A percentile compares a stretch with the other conserved stretches of the same genome.
These are phyloP conservation scores for Boletales sp. DNA, from an alignment of 768 basidiomycete species.

Conservation along the genomic window DNA sequence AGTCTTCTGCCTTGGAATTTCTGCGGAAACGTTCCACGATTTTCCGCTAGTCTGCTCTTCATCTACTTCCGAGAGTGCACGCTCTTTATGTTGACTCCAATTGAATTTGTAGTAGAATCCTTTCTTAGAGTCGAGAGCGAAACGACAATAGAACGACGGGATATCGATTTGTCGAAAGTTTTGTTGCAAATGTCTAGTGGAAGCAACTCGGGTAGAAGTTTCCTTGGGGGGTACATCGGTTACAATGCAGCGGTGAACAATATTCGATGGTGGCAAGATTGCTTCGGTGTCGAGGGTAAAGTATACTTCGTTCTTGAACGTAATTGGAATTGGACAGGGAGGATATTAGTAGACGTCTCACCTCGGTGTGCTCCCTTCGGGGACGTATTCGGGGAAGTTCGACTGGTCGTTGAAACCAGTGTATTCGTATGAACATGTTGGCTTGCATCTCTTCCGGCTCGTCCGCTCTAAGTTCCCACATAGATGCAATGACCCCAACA, in stretches of 20 bases:
- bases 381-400: conserved; percentile 61
- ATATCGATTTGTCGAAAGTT: conserved; percentile 16
- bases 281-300: conserved; percentile 52
- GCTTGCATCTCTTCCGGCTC: conserved; percentile 26
- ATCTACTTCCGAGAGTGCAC: conserved; percentile 31
- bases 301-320: conserved; percentile 68
- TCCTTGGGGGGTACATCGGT: conserved; percentile 24
- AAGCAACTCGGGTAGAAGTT: conserved; percentile 2
- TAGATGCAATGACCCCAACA: conserved; percentile 63
- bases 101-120: conserved; percentile 61
- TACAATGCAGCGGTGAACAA: conserved; percentile 52
- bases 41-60: conserved; percentile 36
- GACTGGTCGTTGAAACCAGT: conserved; percentile 71
- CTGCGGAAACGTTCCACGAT: conserved; percentile 44
- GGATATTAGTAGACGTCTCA: conserved; percentile 27
- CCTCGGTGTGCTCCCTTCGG: conserved; percentile 57
- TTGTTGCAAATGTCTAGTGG: conserved; percentile 13
- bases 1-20: conserved; percentile 10
- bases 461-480: conserved; percentile 53
- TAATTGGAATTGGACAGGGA: neutral
- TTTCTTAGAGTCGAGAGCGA: conserved; percentile 54
- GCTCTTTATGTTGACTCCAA: conserved; percentile 49
- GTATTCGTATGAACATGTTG: conserved; percentile 57
- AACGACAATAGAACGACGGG: conserved; percentile 49
- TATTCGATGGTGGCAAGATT: conserved; percentile 46